Evolutionary conservation across 495 filamentous ascomycete species (phyloP).

Genomic region (Lophiostoma macrostomum): DNA sequence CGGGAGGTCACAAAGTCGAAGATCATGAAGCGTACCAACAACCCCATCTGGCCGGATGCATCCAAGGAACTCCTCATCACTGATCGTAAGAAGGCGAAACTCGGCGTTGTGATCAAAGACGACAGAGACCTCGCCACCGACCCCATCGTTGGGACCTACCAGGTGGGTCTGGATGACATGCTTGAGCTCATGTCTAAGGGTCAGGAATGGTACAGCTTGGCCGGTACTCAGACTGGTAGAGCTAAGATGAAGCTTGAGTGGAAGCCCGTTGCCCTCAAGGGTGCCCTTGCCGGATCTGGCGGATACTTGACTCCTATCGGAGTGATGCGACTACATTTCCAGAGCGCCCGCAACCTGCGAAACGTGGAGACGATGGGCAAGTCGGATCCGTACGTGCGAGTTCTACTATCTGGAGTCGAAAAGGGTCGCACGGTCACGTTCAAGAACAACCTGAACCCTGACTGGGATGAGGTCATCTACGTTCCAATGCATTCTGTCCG

Average conservation of each 20-base stretch:
- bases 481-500: slow-evolving; percentile 83
- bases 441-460: slow-evolving; percentile 90
- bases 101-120: slow-evolving; percentile 92
- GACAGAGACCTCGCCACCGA: slow-evolving; percentile 82
- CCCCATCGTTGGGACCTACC: slow-evolving; percentile 81
- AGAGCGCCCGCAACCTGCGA: slow-evolving; percentile 72
- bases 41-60: slow-evolving; percentile 87
- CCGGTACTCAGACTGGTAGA: slow-evolving; percentile 75
- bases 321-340: slow-evolving; percentile 91
- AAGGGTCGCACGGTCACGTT: slow-evolving; percentile 92
- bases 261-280: slow-evolving; percentile 88
- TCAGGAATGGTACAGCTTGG: slow-evolving; percentile 91
- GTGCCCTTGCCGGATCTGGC: slow-evolving; percentile 67
- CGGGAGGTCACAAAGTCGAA: slow-evolving; percentile 81
- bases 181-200: slow-evolving; percentile 86
- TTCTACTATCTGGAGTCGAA: slow-evolving; percentile 83
- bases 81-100: slow-evolving; percentile 80
- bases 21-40: slow-evolving; percentile 93
- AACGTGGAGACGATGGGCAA: slow-evolving; percentile 96
- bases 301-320: slow-evolving; percentile 92
- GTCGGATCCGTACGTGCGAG: slow-evolving; percentile 89
- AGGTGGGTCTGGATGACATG: slow-evolving; percentile 93
- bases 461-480: slow-evolving; percentile 95
- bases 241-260: slow-evolving; percentile 87
- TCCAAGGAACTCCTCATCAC: slow-evolving; percentile 92